Evolutionary conservation across 805 yeast genomes (phyloP).

Genomic region (Schwanniomyces polymorphus): DNA sequence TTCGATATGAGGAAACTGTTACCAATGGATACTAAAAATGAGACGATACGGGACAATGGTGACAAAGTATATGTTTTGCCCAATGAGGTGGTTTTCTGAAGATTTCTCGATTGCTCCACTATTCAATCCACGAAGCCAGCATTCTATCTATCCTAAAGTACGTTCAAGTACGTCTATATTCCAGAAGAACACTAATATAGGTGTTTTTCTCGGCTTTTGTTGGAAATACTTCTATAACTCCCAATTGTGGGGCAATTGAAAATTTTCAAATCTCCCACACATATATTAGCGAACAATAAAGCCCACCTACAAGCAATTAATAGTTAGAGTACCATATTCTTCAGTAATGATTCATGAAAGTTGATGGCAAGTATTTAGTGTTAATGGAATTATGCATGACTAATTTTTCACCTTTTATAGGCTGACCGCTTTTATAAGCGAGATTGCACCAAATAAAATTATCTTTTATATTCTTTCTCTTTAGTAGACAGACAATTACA

Average conservation of each 20-base stretch:
- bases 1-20: constrained; percentile 79
- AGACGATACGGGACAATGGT: constrained; percentile 62
- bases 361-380: not conserved
- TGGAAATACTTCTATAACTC: too few species aligned
- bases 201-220: too few species aligned
- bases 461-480: not conserved
- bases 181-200: too few species aligned
- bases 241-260: too few species aligned
- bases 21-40: constrained; percentile 53
- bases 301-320: too few species aligned
- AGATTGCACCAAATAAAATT: not conserved
- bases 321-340: too few species aligned
- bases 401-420: not conserved
- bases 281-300: too few species aligned
- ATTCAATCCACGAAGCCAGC: not conserved
- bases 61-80: constrained; percentile 61
- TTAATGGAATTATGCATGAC: not conserved
- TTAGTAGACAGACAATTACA: not conserved
- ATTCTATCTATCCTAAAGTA: not conserved
- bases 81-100: constrained; percentile 59
- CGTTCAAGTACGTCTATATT: too few species aligned
- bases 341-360: too few species aligned
- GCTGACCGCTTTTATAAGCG: constrained; percentile 1
- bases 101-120: not conserved
- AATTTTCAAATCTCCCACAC: too few species aligned